Base-by-base conservation (phyloP, 306 rosid genomes). In the Fragaria ananassa region DNA sequence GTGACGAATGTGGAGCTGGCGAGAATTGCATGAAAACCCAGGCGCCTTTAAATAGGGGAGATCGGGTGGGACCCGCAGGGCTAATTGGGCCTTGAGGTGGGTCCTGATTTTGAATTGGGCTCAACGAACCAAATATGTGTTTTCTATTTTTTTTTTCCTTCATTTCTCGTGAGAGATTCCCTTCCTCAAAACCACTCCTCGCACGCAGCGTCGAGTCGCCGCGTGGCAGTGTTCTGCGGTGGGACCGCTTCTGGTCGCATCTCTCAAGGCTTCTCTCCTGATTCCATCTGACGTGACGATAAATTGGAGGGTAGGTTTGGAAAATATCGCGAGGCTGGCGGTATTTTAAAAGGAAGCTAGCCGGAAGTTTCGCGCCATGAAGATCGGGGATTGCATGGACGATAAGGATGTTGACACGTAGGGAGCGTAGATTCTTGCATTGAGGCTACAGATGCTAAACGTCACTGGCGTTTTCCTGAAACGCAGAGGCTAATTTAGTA, bases 181-280 rank as follows among this genome's bases (percentile, higher is more conserved):
- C 31, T 17, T 29, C 10, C 2, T 42, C 8, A 37, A 8, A 9
- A 79, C 73, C 71, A 70, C 57, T 69, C 67, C 81, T 87, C 93
- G 25, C 89, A 87, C 77, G 79, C 96, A 49, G 88, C 88, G 86
- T 78, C 96, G 94, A 78, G 90, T 89, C 57, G 97, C 94, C 93
- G 93, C 97, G 93, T 84, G 92, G 86, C 76, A 1, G 9, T 18
- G 15, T 18, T 19, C 0, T 4, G 0, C 0, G 1, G 53, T 61
- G 86, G 82, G 86, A 15, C 68, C 79, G 11, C 4, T 0, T 34
- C 18, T 15, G 21, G 27, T 10, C 46, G 68, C 68, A 34, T 23
- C 63, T 58, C 72, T 23, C 71, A 25, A 44, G 14, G 19, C 65
- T 29, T 51, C 62, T 29, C 41, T 10, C 46, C n/a, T 23, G 37